Evolutionary conservation across 2,329 filamentous ascomycete genomes (phyloP).

Genomic region (Aspergillus brunneoviolaceus): DNA sequence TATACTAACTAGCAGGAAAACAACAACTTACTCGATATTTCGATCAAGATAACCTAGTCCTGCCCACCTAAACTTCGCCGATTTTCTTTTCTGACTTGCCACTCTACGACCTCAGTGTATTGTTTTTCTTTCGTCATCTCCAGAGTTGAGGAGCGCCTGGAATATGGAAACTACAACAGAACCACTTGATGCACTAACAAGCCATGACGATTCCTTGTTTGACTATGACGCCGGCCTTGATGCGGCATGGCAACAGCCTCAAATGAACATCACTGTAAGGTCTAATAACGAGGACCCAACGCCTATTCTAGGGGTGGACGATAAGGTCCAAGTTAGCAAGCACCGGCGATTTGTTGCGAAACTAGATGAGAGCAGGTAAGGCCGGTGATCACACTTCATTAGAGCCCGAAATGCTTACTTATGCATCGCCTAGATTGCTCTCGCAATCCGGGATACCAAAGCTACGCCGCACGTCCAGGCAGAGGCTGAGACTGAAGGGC

Average conservation of each 20-base stretch:
- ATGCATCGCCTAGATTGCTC: slow-evolving; percentile 61
- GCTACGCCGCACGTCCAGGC: slow-evolving; percentile 68
- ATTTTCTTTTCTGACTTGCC: background rate
- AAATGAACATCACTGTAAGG: slow-evolving; percentile 17
- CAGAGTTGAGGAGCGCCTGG: too few species aligned
- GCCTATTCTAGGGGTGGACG: slow-evolving; percentile 72
- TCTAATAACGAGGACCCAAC: slow-evolving; percentile 33
- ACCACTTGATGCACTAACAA: slow-evolving; percentile 29
- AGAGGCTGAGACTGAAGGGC: slow-evolving; percentile 76
- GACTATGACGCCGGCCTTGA: slow-evolving; percentile 68
- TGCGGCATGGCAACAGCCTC: slow-evolving; percentile 48
- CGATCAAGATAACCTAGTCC: too few species aligned
- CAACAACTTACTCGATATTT: too few species aligned
- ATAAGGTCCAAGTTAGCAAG: slow-evolving; percentile 80
- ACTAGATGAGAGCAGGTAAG: slow-evolving; percentile 74
- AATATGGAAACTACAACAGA: slow-evolving; percentile 15
- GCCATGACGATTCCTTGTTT: slow-evolving; percentile 67
- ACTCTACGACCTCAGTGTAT: background rate
- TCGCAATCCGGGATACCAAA: slow-evolving; percentile 81
- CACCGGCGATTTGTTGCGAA: slow-evolving; percentile 77
- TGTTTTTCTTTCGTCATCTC: too few species aligned
- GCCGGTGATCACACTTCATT: background rate
- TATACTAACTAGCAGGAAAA: too few species aligned
- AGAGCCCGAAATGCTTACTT: background rate
- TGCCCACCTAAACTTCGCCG: background rate